phyloP scores from a whole-genome alignment of 805 yeast species.

The Candida incommunis region DNA sequence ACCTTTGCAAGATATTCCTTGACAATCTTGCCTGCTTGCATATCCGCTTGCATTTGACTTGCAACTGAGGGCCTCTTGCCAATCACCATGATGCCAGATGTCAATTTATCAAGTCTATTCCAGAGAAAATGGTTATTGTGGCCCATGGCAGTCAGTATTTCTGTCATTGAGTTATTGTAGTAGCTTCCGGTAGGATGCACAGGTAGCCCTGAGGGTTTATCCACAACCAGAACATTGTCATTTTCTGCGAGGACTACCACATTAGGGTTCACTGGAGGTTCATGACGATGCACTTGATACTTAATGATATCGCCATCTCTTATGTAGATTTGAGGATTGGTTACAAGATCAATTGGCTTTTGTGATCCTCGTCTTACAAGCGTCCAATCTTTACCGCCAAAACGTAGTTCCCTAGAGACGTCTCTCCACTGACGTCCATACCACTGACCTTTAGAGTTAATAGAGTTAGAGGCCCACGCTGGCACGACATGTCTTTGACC shows the following conservation, averaged over 20 bases:
- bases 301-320: constrained; percentile 70
- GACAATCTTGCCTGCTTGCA: not conserved
- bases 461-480: not conserved
- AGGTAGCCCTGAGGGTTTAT: constrained; percentile 89
- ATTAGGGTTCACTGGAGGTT: constrained; percentile 54
- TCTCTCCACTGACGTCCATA: not conserved
- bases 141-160: constrained; percentile 9
- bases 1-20: not conserved
- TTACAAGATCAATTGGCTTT: not conserved
- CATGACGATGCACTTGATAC: constrained; percentile 76
- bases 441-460: not conserved
- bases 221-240: constrained; percentile 60
- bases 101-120: constrained; percentile 15
- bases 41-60: constrained; percentile 1
- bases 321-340: constrained; percentile 40
- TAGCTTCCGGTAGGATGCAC: constrained; percentile 88
- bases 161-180: constrained; percentile 38
- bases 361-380: constrained; percentile 20
- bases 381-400: constrained; percentile 42
- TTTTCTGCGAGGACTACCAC: constrained; percentile 55
- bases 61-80: constrained; percentile 8
- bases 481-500: not conserved
- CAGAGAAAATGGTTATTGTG: constrained; percentile 10
- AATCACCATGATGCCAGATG: constrained; percentile 15
- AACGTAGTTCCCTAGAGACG: constrained; percentile 47